Evolutionary conservation across 1,139 yeast genomes (phyloP).

Genomic region (Arxiozyma heterogenica): DNA sequence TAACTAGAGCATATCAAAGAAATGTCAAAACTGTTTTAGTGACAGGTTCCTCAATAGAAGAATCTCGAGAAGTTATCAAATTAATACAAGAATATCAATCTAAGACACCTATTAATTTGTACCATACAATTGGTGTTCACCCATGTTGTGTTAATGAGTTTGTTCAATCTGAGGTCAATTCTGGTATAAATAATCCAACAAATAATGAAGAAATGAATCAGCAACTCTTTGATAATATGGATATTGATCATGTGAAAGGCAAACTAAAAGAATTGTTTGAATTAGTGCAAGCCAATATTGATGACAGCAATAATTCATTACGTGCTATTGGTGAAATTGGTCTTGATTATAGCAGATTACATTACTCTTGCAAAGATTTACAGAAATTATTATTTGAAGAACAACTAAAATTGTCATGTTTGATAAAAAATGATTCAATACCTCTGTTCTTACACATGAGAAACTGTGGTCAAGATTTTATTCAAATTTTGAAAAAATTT

Average conservation of each 20-base stretch:
- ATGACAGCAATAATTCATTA: slow-evolving; percentile 41
- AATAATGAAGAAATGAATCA: slow-evolving; percentile 22
- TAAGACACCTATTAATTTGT: slow-evolving; percentile 32
- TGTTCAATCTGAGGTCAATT: slow-evolving; percentile 20
- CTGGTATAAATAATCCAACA: slow-evolving; percentile 17
- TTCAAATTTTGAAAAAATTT: slow-evolving; percentile 50
- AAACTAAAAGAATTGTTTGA: slow-evolving; percentile 35
- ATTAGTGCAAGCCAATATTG: slow-evolving; percentile 43
- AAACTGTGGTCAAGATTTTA: slow-evolving; percentile 76
- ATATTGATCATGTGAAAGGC: slow-evolving; percentile 8
- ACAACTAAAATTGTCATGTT: slow-evolving; percentile 43
- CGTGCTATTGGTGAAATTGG: slow-evolving; percentile 87
- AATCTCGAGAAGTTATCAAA: slow-evolving; percentile 44
- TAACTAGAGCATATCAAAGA: slow-evolving; percentile 55
- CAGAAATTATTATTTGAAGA: slow-evolving; percentile 59
- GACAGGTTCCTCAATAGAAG: slow-evolving; percentile 72
- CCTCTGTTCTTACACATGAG: slow-evolving; percentile 90
- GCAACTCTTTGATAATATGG: slow-evolving; percentile 33
- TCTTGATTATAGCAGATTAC: slow-evolving; percentile 81
- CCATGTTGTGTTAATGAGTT: slow-evolving; percentile 79
- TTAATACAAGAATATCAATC: slow-evolving; percentile 31
- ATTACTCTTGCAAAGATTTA: slow-evolving; percentile 57
- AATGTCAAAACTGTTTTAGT: slow-evolving; percentile 64
- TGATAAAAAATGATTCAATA: slow-evolving; percentile 23
- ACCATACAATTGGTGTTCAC: slow-evolving; percentile 85